Evolutionary conservation across 2,329 filamentous ascomycete species (phyloP), one percentile per base, ranked within the genome.

Genomic region (Orbilia brochopaga): DNA sequence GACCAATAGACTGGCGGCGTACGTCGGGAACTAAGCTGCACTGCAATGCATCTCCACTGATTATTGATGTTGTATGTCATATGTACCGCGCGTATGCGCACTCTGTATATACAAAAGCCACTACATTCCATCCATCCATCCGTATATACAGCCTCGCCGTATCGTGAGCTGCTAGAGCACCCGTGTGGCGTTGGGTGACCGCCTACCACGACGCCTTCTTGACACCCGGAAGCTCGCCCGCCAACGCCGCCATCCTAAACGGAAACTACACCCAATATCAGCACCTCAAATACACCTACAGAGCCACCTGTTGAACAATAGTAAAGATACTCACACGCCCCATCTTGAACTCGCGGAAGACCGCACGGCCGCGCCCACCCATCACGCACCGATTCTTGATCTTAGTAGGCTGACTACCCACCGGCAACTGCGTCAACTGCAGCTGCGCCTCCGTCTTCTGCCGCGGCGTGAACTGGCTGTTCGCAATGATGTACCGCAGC

Each of bases 151-250:
- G 7, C 15, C n/a, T n/a, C 53, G 17, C 11, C 53, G 21, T 6
- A 57, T 21, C 21, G 17, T 4, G 6, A 35, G n/a, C n/a, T n/a
- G n/a, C n/a, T n/a, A n/a, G n/a, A n/a, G n/a, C n/a, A n/a, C n/a
- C n/a, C n/a, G n/a, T n/a, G n/a, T n/a, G n/a, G n/a, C n/a, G n/a
- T n/a, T n/a, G n/a, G n/a, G n/a, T n/a, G n/a, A n/a, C n/a, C 53
- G 54, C 48, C 79, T 90, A 99, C 94, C 94, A 99, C 81, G 90
- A 95, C 55, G 94, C 94, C 83, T 96, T 96, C 85, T 88, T 91
- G 62, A 99, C 94, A 77, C 94, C 94, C 0, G 94, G 93, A 59
- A 99, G 79, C 73, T 91, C 87, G 56, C 94, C 94, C 32, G 85
- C 88, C 74, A 97, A 82, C 17, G 94, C 94, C 80, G 96, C 88